phyloP scores from a whole-genome alignment of 208 protist species.

The Giardia duodenalis region DNA sequence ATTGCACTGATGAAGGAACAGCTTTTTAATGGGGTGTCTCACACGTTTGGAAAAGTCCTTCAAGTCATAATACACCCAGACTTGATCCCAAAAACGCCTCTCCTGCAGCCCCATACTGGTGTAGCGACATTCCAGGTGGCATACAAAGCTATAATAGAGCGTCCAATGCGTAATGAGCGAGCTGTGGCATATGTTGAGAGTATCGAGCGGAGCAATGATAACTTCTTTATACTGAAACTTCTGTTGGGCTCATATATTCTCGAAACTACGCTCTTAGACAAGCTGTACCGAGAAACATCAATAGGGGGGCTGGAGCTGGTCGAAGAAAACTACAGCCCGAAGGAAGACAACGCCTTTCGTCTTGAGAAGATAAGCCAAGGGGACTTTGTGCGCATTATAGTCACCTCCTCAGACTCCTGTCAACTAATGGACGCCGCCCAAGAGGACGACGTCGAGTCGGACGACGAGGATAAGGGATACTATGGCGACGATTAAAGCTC shows the following conservation, averaged over 20 bases:
- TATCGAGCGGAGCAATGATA: neutral
- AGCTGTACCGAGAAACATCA: neutral
- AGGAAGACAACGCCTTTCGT: no score
- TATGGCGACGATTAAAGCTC: neutral
- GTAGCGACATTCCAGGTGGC: neutral
- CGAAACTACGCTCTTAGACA: neutral
- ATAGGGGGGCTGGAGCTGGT: neutral
- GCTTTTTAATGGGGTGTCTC: neutral
- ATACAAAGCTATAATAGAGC: neutral
- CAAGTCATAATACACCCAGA: neutral
- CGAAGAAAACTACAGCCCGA: neutral
- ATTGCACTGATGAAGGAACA: neutral
- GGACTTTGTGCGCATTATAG: neutral
- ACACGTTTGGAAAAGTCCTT: neutral
- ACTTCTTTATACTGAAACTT: neutral
- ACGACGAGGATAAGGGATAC: neutral
- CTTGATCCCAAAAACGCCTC: neutral
- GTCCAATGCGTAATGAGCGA: neutral
- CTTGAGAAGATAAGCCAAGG: neutral
- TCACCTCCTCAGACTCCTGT: neutral
- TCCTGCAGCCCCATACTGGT: neutral
- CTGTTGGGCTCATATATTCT: neutral
- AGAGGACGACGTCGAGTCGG: neutral
- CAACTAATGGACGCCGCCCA: neutral
- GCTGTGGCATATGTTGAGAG: neutral